Evolutionary conservation across 108 stramenopile genomes (phyloP).

Genomic region (Cyclostephanos tholiformis): DNA sequence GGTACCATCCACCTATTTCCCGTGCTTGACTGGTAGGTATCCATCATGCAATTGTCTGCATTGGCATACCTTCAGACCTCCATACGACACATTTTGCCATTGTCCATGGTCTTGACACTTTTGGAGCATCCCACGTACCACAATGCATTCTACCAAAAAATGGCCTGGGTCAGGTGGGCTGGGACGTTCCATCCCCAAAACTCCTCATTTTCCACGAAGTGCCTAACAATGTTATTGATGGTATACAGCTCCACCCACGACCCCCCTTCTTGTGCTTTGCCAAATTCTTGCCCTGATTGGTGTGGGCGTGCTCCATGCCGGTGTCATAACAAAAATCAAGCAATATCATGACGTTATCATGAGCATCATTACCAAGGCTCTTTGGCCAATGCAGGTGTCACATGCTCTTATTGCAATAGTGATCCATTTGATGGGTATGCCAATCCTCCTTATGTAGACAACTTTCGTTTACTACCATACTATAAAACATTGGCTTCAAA

Average conservation of each 20-base stretch:
- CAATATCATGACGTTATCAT: slow-evolving; percentile 11
- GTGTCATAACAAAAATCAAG: slow-evolving; percentile 2
- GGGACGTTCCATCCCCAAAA: slow-evolving; percentile 22
- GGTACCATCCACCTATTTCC: slow-evolving; percentile 28
- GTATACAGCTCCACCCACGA: slow-evolving; percentile 4
- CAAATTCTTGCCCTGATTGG: slow-evolving; percentile 31
- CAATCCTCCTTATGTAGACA: too few species aligned
- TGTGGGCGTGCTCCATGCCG: slow-evolving; percentile 21
- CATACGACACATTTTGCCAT: slow-evolving; percentile 16
- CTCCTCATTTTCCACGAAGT: slow-evolving; percentile 36
- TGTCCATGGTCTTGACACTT: slow-evolving; percentile 7
- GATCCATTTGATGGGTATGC: slow-evolving; percentile 14
- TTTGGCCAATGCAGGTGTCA: slow-evolving; percentile 23
- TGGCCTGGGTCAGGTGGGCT: slow-evolving; percentile 29
- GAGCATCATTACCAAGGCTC: slow-evolving; percentile 15
- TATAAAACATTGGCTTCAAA: slow-evolving; percentile 18
- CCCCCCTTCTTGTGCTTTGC: slow-evolving; percentile 19
- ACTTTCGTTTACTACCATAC: too few species aligned
- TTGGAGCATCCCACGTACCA: slow-evolving; percentile 31
- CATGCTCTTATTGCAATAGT: slow-evolving; percentile 17
- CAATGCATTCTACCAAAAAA: slow-evolving; percentile 25
- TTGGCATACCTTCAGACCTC: slow-evolving; percentile 28
- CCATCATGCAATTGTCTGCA: slow-evolving; percentile 34
- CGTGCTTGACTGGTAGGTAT: background rate
- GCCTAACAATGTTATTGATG: slow-evolving; percentile 22